Base-by-base conservation (phyloP, 1,139 yeast species). In the Lodderomyces orthopsilosis region DNA sequence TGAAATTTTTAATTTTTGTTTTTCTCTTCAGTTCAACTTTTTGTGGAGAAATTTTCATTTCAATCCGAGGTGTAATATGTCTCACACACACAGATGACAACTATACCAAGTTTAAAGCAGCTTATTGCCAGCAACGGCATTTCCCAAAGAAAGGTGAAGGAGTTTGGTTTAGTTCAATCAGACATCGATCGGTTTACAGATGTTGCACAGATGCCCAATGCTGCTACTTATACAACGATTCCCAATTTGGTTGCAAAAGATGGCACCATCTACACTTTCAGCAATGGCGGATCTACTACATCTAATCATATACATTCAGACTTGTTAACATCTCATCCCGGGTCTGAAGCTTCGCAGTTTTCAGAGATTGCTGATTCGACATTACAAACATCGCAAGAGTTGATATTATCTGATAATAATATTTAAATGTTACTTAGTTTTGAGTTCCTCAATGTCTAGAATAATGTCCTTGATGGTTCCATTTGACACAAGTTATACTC, bases 401-500 rank as follows among this genome's bases (percentile, higher is more conserved):
- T 37, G 12, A 43, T 41, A 32, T 30, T 43, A 26, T 30, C 34
- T 15, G 34, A 30, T 14, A 30, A 15, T 30, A 30, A 30, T 15
- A 30, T 30, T 27, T n/a, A 13, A 27, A n/a, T n/a, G n/a, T n/a
- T n/a, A n/a, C n/a, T n/a, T n/a, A n/a, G n/a, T n/a, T n/a, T n/a
- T n/a, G n/a, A n/a, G n/a, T n/a, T n/a, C n/a, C n/a, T n/a, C n/a
- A n/a, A n/a, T 6, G 18, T 35, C 7, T 35, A 22, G 40, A 57
- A 51, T 35, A 65, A 53, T 39, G 54, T 54, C 32, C 52, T 56
- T 10, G 68, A 57, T 17, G 74, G 72, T 39, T 56, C 61, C 24
- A 53, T 41, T 47, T 65, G 70, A 48, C 67, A 59, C 43, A 62
- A 54, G 34, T 49, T 59, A 24, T 52, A 54, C 43, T 69, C 74